Conservation (phyloP, 106 monocot genomes). For the Iris macrosiphon region DNA sequence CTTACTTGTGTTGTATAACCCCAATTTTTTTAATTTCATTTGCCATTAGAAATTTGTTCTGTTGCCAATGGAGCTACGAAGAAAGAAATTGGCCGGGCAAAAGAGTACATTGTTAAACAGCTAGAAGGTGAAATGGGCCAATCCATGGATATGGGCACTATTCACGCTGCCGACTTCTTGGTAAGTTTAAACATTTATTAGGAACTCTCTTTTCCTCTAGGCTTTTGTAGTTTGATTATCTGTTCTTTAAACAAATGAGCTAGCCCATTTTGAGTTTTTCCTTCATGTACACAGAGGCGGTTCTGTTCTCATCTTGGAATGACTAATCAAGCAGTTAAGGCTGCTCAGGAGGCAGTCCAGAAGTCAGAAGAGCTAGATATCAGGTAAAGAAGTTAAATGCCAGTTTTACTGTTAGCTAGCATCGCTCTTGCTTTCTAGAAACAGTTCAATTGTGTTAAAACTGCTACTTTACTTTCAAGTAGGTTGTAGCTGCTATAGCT, state of each 20-base stretch:
- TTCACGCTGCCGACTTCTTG: conserved; percentile 20
- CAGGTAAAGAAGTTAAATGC: too few relatives aligned
- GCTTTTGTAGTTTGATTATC: background rate
- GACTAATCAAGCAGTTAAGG: conserved; percentile 25
- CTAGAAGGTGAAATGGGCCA: conserved; percentile 18
- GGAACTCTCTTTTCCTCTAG: background rate
- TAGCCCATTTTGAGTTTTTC: background rate
- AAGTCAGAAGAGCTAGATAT: conserved; percentile 23
- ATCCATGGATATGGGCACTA: conserved; percentile 24
- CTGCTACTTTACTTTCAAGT: too few relatives aligned
- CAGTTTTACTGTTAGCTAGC: too few relatives aligned
- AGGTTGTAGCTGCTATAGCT: too few relatives aligned
- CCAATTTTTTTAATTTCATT: background rate
- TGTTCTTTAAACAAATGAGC: background rate
- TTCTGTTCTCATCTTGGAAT: conserved; percentile 31
- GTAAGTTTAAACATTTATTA: background rate
- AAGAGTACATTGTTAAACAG: conserved; percentile 27
- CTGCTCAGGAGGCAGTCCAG: conserved; percentile 20
- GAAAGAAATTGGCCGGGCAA: conserved; percentile 30
- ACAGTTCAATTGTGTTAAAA: too few relatives aligned
- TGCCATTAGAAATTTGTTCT: conserved; percentile 21
- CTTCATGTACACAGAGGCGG: conserved; percentile 8
- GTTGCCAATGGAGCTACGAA: conserved; percentile 26
- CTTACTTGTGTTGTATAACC: background rate
- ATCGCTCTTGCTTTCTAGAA: too few relatives aligned